Base-by-base conservation (phyloP, 306 rosid genomes). In the Phaseolus lunatus region DNA sequence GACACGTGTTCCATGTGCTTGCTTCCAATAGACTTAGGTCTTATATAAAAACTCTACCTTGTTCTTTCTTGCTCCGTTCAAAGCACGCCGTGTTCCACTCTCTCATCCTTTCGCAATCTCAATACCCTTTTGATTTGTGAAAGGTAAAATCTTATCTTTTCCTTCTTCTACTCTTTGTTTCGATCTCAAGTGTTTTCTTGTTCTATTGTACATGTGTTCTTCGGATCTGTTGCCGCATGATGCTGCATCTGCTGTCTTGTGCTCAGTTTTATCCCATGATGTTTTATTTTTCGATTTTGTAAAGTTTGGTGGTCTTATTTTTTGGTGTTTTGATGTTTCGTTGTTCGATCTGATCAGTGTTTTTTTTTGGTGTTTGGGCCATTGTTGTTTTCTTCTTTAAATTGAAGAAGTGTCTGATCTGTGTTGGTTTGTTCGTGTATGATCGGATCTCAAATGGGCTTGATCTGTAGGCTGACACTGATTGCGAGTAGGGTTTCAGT, bases 61-160 rank as follows among this genome's bases (percentile, higher is more conserved):
- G 23, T n/a, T 2, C 2, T 0, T 3, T 53, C 64, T 43, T 3
- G 11, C 82, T 54, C 6, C 76, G 76, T 77, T 65, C 79, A 77
- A 77, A 77, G 76, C 66, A 70, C 84, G 84, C 79, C 66, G 39
- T 37, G 71, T 57, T 29, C 23, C 64, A 19, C 76, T 61, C 49
- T 75, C 61, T n/a, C 10, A 15, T 56, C 56, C 80, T 56, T 72
- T 65, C 80, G 79, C 85, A 53, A 8, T 39, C 33, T 50, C 78
- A 48, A 14, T 16, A n/a, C 82, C 76, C 29, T 44, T 54, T 9
- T 41, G 50, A 6, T 72, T 63, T 64, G 76, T 67, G 80, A 82
- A 78, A 82, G 86, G 86, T 82, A 82, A 52, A 33, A 2, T 2
- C 67, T 0, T 12, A 5, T 13, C 19, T 9, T 15, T 3, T 15